Conservation (phyloP, 2,329 filamentous ascomycete species). For the Fonsecaea nubica region DNA sequence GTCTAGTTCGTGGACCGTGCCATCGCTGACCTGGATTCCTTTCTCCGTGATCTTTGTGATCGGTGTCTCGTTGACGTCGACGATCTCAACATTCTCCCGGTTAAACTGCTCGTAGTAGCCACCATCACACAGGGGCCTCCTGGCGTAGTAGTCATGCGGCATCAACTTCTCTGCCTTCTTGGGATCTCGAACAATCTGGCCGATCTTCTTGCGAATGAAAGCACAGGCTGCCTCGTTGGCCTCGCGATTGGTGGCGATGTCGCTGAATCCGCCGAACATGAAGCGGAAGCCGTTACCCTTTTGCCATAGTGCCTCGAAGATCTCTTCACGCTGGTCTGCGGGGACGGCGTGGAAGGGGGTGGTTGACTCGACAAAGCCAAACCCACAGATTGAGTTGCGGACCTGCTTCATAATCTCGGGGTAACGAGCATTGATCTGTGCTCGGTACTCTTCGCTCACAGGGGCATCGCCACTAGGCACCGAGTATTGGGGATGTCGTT, state of each 20-base stretch:
- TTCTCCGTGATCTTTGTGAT: conserved; percentile 50
- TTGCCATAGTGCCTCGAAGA: conserved; percentile 58
- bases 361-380: conserved; percentile 59
- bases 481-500: conserved; percentile 44
- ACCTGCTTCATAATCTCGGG: conserved; percentile 44
- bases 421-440: conserved; percentile 45
- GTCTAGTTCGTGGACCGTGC: conserved; percentile 49
- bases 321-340: conserved; percentile 47
- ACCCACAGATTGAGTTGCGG: conserved; percentile 63
- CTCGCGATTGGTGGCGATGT: conserved; percentile 53
- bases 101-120: conserved; percentile 56
- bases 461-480: conserved; percentile 28
- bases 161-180: conserved; percentile 42
- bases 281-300: conserved; percentile 60
- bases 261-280: conserved; percentile 60
- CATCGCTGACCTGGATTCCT: conserved; percentile 51
- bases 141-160: conserved; percentile 27
- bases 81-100: conserved; percentile 53
- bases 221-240: conserved; percentile 61
- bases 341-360: conserved; percentile 40
- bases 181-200: conserved; percentile 59
- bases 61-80: conserved; percentile 51
- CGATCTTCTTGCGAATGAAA: conserved; percentile 62
- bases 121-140: conserved; percentile 28
- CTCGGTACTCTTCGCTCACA: conserved; percentile 23